Evolutionary conservation across 1,139 yeast species (phyloP), one percentile per base, ranked within the genome.

Genomic region (Debaryomycetaceae sp.): DNA sequence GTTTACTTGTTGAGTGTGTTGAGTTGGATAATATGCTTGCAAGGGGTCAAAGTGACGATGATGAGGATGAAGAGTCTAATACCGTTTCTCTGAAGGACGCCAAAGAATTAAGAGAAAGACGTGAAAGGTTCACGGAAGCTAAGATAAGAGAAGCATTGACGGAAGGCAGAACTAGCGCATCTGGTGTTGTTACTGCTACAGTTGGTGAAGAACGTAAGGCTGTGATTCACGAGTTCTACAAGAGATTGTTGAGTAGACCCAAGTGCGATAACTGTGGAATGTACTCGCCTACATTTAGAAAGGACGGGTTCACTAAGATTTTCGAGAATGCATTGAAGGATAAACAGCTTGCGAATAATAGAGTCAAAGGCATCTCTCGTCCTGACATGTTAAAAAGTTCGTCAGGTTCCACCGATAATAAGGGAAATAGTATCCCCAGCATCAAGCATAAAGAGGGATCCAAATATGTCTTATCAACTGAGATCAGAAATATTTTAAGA

Each of bases 231-330:
- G 87, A 83, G 32, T 84, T 91, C 54, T 87, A 89, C 70, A 79
- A 77, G 54, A 78, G 78, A 51, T 67, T 89, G 41, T 69, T 87
- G 50, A 66, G 83, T 37, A 81, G 96, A 63, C 83, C 88, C 42
- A 86, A 83, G 63, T 94, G 99, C 78, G 95, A 87, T 57, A 89
- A 89, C 64, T 94, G 99, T 77, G 87, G 89, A 37, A 87, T 91
- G 96, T 87, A 75, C 62, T 88, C 96, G 34, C 98, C 98, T 41
- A 74, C 83, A 33, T 92, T 83, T 73, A 81, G 98, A 70, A 92
- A 91, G 58, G 98, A 94, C 60, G 98, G 98, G 0, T 86, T 81
- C 58, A 79, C 92, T 44, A 94, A 94, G 69, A 81, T 94, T 47
- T 94, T 94, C 53, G 98, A 92, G 67, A 83, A 83, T 49, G 81